Base-by-base conservation (phyloP, 1,284 basidiomycete species). In the Austroboletus niveus region DNA sequence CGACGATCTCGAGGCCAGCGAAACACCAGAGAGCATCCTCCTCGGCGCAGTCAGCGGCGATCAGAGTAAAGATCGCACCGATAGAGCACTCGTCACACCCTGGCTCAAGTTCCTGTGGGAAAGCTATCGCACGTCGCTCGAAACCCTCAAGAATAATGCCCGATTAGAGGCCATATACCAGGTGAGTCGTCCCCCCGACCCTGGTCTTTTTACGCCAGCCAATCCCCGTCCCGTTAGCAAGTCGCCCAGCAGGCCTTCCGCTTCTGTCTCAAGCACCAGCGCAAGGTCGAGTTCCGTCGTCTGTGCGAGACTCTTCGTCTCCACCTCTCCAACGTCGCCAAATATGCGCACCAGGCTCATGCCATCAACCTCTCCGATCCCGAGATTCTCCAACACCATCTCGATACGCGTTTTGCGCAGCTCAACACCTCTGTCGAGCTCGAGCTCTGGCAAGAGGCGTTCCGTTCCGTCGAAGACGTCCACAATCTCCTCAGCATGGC, bases 101-200 rank as follows among this genome's bases (percentile, higher is more conserved):
- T 98, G 94, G 87, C 87, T 99, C 69, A 96, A 97, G 71, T 98
- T 98, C 73, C 80, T 96, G 30, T 99, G 95, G 94, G 96, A 99
- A 79, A 93, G 93, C 58, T 98, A 98, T 72, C 87, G 97, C 55
- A 98, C 94, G 30, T 93, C 92, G 8, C 79, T 99, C 53, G 97
- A 99, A 76, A 96, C 95, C 9, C 79, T 98, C 61, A 95, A 98
- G 71, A 98, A 98, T 72, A 99, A 98, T 69, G 92, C 94, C 41
- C 80, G 96, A 43, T 75, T 99, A 51, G 97, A 99, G 73, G 75
- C 80, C 12, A 92, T 98, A 59, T 99, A 99, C 75, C 96, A 98
- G 81, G 92, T 90, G 49, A 54, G 83, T 69, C 14, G 0, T 29
- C 6, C 24, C 14, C 5, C 15, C 1, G 1, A 22, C 17, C 32